Evolutionary conservation across 768 basidiomycete genomes (phyloP), one percentile per base, ranked within the genome.

Genomic region (Kwoniella pini): DNA sequence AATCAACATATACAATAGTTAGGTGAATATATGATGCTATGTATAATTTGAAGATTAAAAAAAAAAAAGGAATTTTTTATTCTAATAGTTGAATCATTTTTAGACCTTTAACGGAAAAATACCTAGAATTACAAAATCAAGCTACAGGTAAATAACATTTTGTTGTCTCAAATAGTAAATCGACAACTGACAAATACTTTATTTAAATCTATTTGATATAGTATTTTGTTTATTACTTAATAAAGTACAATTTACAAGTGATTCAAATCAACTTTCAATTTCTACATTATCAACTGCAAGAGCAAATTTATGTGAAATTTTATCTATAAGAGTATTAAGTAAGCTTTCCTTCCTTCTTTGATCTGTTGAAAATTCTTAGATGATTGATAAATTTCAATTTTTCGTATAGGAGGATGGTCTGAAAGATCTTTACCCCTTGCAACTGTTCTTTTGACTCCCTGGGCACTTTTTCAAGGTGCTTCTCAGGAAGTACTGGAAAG

Each of bases 161-260:
- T 27, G 21, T 56, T 4, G 21, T 45, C 43, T 28, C 42, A 46
- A n/a, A n/a, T n/a, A n/a, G n/a, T n/a, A n/a, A 21, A 45, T 21
- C 30, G 9, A 42, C 40, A 13, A 13, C 40, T 42, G 40, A 13
- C n/a, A 12, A 6, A 42, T 42, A 42, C 19, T 42, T 19, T 10
- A 12, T n/a, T n/a, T n/a, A n/a, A n/a, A n/a, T n/a, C n/a, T n/a
- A n/a, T n/a, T n/a, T n/a, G n/a, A n/a, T n/a, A n/a, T 19, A 78
- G 87, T 90, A 4, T 96, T 96, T 73, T 91, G 91, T 69, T 84
- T 92, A 60, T 85, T 96, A 2, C 80, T 96, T 54, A 95, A 92
- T 77, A 85, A 90, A 33, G 84, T 91, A 3, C 86, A 92, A 76
- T 95, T 95, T 77, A 72, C 86, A 13, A 86, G 88, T 31, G 91